Evolutionary conservation across 2,329 filamentous ascomycete genomes (phyloP).

Genomic region (Pyrenophora teres): DNA sequence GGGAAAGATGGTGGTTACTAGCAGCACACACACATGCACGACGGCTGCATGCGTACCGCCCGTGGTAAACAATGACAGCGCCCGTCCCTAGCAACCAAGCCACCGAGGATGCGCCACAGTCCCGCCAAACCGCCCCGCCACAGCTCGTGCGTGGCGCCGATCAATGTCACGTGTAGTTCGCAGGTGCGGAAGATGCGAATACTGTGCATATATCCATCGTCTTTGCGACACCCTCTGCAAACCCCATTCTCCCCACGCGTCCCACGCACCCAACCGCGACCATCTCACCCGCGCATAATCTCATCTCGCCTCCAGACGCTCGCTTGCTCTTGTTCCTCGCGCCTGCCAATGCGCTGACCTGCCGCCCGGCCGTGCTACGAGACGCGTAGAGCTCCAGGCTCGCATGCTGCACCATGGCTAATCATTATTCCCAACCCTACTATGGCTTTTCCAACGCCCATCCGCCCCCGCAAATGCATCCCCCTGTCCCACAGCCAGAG

Average conservation of each 20-base stretch:
- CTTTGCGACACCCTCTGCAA: no score
- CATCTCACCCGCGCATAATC: not conserved
- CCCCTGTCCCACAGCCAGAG: conserved; percentile 11
- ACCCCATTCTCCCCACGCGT: no score
- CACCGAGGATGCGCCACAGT: conserved; percentile 1
- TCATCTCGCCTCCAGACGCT: not conserved
- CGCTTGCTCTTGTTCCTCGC: not conserved
- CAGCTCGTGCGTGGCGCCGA: conserved; percentile 2
- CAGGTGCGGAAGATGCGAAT: not conserved
- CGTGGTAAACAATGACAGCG: conserved; percentile 16
- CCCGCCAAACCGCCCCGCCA: no score
- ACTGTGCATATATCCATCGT: no score
- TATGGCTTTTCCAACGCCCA: conserved; percentile 32
- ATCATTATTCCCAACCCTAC: conserved; percentile 35
- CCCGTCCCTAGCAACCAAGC: conserved; percentile 19
- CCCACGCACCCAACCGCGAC: not conserved
- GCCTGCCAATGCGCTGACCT: conserved; percentile 21
- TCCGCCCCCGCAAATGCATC: conserved; percentile 20
- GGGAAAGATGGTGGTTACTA: conserved; percentile 14
- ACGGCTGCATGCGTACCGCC: conserved; percentile 15
- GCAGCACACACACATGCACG: conserved; percentile 11
- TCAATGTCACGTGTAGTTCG: conserved; percentile 8
- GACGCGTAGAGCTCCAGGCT: conserved; percentile 21
- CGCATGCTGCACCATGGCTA: conserved; percentile 30
- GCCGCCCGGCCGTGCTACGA: conserved; percentile 16